Conservation (phyloP, 2,329 filamentous ascomycete species). For the Immersiporthe knoxdaviesiana region DNA sequence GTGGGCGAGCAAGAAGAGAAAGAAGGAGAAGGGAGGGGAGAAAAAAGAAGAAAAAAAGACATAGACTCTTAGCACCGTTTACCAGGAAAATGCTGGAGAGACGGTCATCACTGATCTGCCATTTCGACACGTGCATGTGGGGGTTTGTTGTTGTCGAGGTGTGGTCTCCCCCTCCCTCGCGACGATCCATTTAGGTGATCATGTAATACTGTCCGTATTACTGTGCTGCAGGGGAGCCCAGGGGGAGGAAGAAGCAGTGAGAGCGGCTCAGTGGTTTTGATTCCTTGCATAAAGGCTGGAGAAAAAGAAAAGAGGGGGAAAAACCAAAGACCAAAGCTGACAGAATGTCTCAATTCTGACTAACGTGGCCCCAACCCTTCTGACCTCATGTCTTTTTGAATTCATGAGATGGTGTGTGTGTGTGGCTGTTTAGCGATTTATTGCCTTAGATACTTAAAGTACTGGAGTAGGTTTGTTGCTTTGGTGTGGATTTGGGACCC, state of each 20-base stretch:
- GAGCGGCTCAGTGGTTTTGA: neutral
- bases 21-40: too few species aligned
- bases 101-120: neutral
- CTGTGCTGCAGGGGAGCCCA: neutral
- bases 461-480: too few species aligned
- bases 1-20: too few species aligned
- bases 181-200: neutral
- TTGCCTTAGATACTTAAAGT: too few species aligned
- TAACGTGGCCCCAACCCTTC: slow-evolving; percentile 12
- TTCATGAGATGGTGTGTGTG: neutral
- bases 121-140: neutral
- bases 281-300: slow-evolving; percentile 9
- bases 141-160: too few species aligned
- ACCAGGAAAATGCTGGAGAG: too few species aligned
- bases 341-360: neutral
- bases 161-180: too few species aligned
- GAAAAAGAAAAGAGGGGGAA: neutral
- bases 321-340: neutral
- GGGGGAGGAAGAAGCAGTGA: neutral
- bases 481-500: too few species aligned
- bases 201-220: neutral
- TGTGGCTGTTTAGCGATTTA: too few species aligned
- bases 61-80: too few species aligned
- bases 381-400: slow-evolving; percentile 10
- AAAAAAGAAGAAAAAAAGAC: neutral